Conservation (phyloP, 1,139 yeast species). For the Petasospora rhodanensis region DNA sequence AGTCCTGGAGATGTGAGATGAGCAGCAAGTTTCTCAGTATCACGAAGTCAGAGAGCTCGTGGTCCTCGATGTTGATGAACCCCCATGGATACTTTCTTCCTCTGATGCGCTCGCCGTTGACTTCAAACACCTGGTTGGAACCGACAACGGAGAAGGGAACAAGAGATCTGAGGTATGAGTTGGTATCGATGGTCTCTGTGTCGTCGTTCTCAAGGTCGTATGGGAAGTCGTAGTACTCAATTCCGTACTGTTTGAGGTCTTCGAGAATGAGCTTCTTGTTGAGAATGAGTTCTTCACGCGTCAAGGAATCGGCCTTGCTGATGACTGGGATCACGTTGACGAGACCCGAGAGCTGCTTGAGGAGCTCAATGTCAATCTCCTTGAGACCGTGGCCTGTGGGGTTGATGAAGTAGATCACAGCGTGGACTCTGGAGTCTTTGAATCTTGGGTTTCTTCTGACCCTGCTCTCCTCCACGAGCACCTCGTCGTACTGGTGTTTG, state of each 20-base stretch:
- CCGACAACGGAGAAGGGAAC: constrained; percentile 90
- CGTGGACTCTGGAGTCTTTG: constrained; percentile 74
- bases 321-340: constrained; percentile 89
- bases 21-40: constrained; percentile 76
- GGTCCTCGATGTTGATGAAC: constrained; percentile 79
- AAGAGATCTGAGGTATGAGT: constrained; percentile 65
- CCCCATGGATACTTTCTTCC: constrained; percentile 98
- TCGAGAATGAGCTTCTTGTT: constrained; percentile 62
- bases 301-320: constrained; percentile 82
- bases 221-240: constrained; percentile 83
- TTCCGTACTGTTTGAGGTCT: constrained; percentile 71
- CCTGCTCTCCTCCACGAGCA: constrained; percentile 85
- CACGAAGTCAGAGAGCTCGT: constrained; percentile 79
- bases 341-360: constrained; percentile 70
- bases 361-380: constrained; percentile 72
- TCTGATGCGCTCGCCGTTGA: constrained; percentile 58
- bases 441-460: constrained; percentile 84
- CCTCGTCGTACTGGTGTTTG: constrained; percentile 82
- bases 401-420: constrained; percentile 62
- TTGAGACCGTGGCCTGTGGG: constrained; percentile 78
- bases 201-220: constrained; percentile 58
- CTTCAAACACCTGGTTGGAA: constrained; percentile 56
- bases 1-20: constrained; percentile 90
- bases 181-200: constrained; percentile 77
- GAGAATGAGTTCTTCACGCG: constrained; percentile 63